Evolutionary conservation across 1,284 basidiomycete species (phyloP), one percentile per base, ranked within the genome.

Genomic region (Rhodotorula sp.): DNA sequence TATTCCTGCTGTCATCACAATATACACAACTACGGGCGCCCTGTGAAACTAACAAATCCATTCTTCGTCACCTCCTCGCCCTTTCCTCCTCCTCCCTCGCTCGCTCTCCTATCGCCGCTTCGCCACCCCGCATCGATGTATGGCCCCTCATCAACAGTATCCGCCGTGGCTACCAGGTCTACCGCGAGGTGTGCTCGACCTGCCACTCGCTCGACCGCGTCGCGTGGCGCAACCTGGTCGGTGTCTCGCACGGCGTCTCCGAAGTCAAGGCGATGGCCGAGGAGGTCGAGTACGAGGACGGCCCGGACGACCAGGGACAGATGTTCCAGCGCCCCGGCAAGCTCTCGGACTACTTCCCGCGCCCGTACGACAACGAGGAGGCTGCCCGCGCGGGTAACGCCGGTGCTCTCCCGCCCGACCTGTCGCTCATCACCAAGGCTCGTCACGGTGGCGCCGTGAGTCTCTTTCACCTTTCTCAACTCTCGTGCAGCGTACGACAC

Each of bases 131-230:
- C 29, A 21, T 65, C 67, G 31, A 65, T 54, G 70, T 66, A 65
- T 54, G 26, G n/a, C 49, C 43, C 58, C 49, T 26, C 29, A 51
- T 31, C 10, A 29, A 29, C 77, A 95, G 93, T 81, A 98, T 99
- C 81, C 93, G 97, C 80, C 90, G 97, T 81, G 97, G 97, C 46
- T 99, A 97, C 86, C 91, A 93, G 83, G 97, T 99, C 64, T 99
- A 99, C 87, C 92, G 94, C 73, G 96, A 99, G 85, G 97, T 99
- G 71, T 99, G 97, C 83, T 91, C 96, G 10, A 92, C 97, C 23
- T 99, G 97, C 84, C 97, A 99, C 84, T 99, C 97, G 61, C 89
- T 99, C 72, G 93, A 99, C 86, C 93, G 97, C 79, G 95, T 99
- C 81, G 97, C 97, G 74, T 99, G 97, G 97, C 92, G 97, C 81